These are phyloP conservation scores for Fraxinus cuspidata DNA, from an alignment of 257 asterid genomes.

Conservation along the genomic window DNA sequence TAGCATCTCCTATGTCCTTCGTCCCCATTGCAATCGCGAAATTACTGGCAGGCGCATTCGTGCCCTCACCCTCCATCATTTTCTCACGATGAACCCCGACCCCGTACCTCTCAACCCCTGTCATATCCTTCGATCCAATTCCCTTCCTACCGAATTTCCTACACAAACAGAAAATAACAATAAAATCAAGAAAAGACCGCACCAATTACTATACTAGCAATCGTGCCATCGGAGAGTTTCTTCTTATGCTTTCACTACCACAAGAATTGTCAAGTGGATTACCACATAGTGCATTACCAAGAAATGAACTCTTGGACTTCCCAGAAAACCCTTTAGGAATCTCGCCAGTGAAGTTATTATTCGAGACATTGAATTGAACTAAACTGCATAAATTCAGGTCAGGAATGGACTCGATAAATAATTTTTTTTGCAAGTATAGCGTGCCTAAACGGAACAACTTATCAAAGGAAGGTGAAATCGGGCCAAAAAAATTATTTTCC, in stretches of 20 bases:
- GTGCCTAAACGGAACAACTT: constrained; percentile 72
- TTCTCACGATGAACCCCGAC: constrained; percentile 46
- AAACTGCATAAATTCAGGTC: constrained; percentile 50
- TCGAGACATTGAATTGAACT: constrained; percentile 69
- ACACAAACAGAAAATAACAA: constrained; percentile 54
- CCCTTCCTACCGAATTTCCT: constrained; percentile 37
- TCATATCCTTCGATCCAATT: constrained; percentile 39
- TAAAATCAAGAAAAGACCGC: constrained; percentile 51
- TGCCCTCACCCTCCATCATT: constrained; percentile 29
- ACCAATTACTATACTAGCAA: no score
- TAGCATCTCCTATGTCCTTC: constrained; percentile 32
- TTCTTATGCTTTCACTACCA: constrained; percentile 35
- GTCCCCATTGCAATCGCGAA: constrained; percentile 44
- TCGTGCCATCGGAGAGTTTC: constrained; percentile 74
- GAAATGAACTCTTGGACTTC: constrained; percentile 50
- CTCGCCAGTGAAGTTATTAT: constrained; percentile 56
- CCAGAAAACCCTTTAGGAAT: constrained; percentile 59
- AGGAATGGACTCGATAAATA: constrained; percentile 61
- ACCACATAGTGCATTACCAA: constrained; percentile 79
- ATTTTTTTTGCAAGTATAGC: constrained; percentile 64
- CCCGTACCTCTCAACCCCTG: constrained; percentile 39
- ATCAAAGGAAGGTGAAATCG: constrained; percentile 47
- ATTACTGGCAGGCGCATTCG: constrained; percentile 38
- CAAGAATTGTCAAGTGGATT: constrained; percentile 55
- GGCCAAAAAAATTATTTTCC: constrained; percentile 71